phyloP scores from a whole-genome alignment of 2,329 filamentous ascomycete genomes.

The Claviceps sp. region DNA sequence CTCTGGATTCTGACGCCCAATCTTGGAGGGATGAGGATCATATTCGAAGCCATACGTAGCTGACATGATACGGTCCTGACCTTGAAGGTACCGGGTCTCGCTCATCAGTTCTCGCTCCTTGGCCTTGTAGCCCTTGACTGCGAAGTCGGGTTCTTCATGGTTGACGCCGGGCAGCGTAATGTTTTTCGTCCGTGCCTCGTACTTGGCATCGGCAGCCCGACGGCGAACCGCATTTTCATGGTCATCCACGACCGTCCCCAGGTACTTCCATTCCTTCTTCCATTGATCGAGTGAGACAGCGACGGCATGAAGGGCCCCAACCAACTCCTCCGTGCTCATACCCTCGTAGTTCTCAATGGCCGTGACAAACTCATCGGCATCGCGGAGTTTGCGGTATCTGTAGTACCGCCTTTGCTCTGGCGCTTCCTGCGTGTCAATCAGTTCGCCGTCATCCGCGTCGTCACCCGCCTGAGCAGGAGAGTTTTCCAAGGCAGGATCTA shows the following conservation, averaged over 20 bases:
- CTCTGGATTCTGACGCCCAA: conserved; percentile 45
- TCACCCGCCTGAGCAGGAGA: conserved; percentile 25
- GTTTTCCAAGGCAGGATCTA: conserved; percentile 23
- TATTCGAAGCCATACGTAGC: conserved; percentile 48
- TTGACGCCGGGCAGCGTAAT: conserved; percentile 24
- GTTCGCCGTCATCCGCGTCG: conserved; percentile 23
- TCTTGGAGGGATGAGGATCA: conserved; percentile 41
- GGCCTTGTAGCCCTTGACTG: conserved; percentile 39
- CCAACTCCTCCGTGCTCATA: conserved; percentile 33
- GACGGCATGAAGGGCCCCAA: conserved; percentile 28
- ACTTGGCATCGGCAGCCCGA: conserved; percentile 32
- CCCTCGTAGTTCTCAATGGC: conserved; percentile 37
- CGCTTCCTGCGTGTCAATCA: conserved; percentile 21
- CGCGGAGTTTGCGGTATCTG: conserved; percentile 35
- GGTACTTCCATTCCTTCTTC: conserved; percentile 39
- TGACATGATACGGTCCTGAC: conserved; percentile 46
- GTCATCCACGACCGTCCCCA: conserved; percentile 40
- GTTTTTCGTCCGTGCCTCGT: conserved; percentile 31
- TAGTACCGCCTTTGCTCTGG: conserved; percentile 21
- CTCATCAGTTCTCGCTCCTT: conserved; percentile 28
- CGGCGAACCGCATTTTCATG: conserved; percentile 43
- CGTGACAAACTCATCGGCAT: conserved; percentile 34
- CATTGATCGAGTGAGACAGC: conserved; percentile 35
- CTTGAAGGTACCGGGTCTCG: conserved; percentile 33
- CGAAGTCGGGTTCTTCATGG: conserved; percentile 38